A percentile compares a stretch with the other conserved stretches of the same genome.
Conservation (phyloP, 192 early-diverging fungal species). For the Backusella circina region DNA sequence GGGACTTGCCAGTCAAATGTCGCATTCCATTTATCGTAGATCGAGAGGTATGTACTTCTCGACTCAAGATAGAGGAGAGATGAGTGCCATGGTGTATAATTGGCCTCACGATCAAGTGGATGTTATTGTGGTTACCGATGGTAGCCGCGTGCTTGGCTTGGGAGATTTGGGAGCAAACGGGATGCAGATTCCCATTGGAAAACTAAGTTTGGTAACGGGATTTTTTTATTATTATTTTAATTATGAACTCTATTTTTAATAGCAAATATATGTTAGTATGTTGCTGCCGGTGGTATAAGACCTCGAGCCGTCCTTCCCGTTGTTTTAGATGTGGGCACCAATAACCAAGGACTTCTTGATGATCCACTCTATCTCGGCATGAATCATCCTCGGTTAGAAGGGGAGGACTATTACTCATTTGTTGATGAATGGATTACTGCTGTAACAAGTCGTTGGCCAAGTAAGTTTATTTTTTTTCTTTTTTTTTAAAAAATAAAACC, state of each 20-base stretch:
- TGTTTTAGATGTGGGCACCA: slow-evolving; percentile 85
- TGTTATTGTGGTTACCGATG: slow-evolving; percentile 88
- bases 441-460: slow-evolving; percentile 45
- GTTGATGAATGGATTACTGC: slow-evolving; percentile 65
- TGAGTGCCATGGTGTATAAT: slow-evolving; percentile 77
- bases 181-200: slow-evolving; percentile 93
- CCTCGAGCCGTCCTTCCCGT: slow-evolving; percentile 75
- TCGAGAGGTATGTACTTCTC: slow-evolving; percentile 51
- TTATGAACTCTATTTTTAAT: too few relatives aligned
- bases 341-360: slow-evolving; percentile 73
- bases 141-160: slow-evolving; percentile 86
- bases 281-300: slow-evolving; percentile 41
- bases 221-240: neutral
- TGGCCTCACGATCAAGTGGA: slow-evolving; percentile 61
- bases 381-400: slow-evolving; percentile 58
- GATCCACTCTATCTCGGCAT: slow-evolving; percentile 88
- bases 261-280: slow-evolving; percentile 11
- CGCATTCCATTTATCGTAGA: slow-evolving; percentile 49
- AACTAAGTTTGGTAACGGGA: slow-evolving; percentile 67
- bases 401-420: slow-evolving; percentile 60
- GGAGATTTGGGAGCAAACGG: slow-evolving; percentile 94
- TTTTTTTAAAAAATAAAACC: too few relatives aligned
- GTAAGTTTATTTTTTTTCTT: slow-evolving; percentile 14
- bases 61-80: slow-evolving; percentile 62
- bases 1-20: slow-evolving; percentile 42